Conservation (phyloP, 768 basidiomycete genomes). For the Tylopilus balloui region DNA sequence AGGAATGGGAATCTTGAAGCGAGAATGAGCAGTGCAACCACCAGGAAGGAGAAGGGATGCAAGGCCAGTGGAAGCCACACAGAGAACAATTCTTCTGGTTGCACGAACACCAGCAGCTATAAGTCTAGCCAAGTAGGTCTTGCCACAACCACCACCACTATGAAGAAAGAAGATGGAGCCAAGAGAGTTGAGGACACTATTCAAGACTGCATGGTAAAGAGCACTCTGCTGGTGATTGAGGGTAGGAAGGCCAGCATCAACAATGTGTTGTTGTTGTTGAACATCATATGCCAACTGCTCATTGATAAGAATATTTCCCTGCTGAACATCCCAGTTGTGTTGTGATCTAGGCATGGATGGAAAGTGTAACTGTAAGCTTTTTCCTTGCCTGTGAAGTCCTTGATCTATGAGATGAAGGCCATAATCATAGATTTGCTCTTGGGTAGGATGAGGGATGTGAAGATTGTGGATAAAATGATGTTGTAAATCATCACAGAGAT, state of each 20-base stretch:
- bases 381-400: neutral
- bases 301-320: conserved; percentile 15
- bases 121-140: conserved; percentile 41
- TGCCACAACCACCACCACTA: conserved; percentile 25
- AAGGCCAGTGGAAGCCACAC: conserved; percentile 36
- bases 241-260: conserved; percentile 16
- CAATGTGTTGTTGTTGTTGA: conserved; percentile 25
- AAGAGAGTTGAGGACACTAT: neutral
- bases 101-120: conserved; percentile 28
- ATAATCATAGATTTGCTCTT: neutral
- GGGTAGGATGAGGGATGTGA: neutral
- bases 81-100: conserved; percentile 36
- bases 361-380: neutral
- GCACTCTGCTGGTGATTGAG: conserved; percentile 29
- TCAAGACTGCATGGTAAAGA: neutral
- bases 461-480: neutral
- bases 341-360: neutral
- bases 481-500: conserved; percentile 3
- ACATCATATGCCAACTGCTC: neutral
- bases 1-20: neutral
- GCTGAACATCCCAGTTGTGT: conserved; percentile 5
- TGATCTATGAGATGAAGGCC: neutral
- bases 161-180: conserved; percentile 34
- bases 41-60: neutral
- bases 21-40: neutral